These are phyloP conservation scores for Fraxinus xanthoxyloides DNA, from an alignment of 305 asterid species.

Conservation along the genomic window DNA sequence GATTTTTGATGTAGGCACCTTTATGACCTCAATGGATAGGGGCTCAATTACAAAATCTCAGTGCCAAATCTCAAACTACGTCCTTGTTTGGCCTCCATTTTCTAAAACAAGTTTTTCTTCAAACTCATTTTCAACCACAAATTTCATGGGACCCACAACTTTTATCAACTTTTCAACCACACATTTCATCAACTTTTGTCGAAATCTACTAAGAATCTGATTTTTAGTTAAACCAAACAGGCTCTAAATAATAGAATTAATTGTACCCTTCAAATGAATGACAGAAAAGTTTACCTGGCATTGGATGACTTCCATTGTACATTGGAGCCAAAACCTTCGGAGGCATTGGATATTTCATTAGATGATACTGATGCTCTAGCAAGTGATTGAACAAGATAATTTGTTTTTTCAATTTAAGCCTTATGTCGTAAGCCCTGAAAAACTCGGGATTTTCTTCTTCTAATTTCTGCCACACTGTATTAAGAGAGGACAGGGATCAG, in stretches of 20 bases:
- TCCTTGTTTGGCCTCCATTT: not conserved
- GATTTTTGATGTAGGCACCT: not conserved
- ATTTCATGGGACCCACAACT: not conserved
- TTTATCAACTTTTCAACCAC: not conserved
- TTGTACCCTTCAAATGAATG: slow-evolving; percentile 7
- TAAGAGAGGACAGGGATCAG: slow-evolving; percentile 10
- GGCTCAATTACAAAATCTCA: not conserved
- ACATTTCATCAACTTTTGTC: not conserved
- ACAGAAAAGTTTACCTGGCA: slow-evolving; percentile 42
- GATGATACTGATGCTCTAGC: slow-evolving; percentile 78
- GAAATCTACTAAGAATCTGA: not conserved
- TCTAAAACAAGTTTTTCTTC: not conserved
- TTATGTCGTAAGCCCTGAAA: slow-evolving; percentile 61
- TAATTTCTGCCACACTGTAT: slow-evolving; percentile 83
- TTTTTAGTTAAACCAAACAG: not conserved
- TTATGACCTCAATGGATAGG: not conserved
- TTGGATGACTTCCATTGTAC: slow-evolving; percentile 53
- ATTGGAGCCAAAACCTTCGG: slow-evolving; percentile 51
- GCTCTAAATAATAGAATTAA: not conserved
- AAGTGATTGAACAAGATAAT: slow-evolving; percentile 84
- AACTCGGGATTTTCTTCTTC: slow-evolving; percentile 68
- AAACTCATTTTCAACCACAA: not conserved
- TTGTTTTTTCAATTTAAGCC: slow-evolving; percentile 83
- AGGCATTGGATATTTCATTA: slow-evolving; percentile 77
- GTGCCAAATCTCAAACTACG: not conserved